phyloP scores from a whole-genome alignment of 1,139 yeast species.

The Pichia sp. region DNA sequence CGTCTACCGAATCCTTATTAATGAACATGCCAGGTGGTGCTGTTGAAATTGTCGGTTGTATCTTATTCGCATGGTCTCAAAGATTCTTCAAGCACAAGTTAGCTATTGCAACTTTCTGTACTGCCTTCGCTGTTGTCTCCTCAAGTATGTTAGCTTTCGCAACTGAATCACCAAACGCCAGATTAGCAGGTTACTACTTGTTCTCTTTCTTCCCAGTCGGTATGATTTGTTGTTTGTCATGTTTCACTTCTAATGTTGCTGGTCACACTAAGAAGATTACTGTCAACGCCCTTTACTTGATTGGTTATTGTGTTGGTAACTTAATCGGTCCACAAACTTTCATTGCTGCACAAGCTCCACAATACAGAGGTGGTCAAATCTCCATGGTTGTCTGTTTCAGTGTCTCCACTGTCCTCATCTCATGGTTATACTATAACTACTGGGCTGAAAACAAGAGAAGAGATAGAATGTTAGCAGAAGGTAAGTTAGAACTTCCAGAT shows the following conservation, averaged over 20 bases:
- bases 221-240: constrained; percentile 43
- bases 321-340: constrained; percentile 57
- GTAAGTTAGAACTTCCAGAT: constrained; percentile 26
- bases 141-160: constrained; percentile 51
- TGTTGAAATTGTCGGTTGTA: constrained; percentile 35
- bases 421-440: constrained; percentile 24
- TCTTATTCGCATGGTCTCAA: constrained; percentile 39
- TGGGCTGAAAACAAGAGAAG: constrained; percentile 31
- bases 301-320: constrained; percentile 63
- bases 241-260: constrained; percentile 55
- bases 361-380: constrained; percentile 42
- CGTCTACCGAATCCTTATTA: constrained; percentile 29
- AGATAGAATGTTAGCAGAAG: constrained; percentile 27
- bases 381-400: constrained; percentile 32
- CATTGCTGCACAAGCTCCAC: constrained; percentile 42
- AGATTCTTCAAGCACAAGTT: constrained; percentile 37
- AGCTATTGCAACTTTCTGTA: constrained; percentile 42
- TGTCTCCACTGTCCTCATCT: constrained; percentile 21
- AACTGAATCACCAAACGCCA: constrained; percentile 32
- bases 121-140: constrained; percentile 39
- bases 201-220: constrained; percentile 34
- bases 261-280: constrained; percentile 46
- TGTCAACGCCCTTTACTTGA: constrained; percentile 55
- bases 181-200: constrained; percentile 44
- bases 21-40: constrained; percentile 43